Evolutionary conservation across 768 basidiomycete genomes (phyloP).

Genomic region (Cubamyces sp.): DNA sequence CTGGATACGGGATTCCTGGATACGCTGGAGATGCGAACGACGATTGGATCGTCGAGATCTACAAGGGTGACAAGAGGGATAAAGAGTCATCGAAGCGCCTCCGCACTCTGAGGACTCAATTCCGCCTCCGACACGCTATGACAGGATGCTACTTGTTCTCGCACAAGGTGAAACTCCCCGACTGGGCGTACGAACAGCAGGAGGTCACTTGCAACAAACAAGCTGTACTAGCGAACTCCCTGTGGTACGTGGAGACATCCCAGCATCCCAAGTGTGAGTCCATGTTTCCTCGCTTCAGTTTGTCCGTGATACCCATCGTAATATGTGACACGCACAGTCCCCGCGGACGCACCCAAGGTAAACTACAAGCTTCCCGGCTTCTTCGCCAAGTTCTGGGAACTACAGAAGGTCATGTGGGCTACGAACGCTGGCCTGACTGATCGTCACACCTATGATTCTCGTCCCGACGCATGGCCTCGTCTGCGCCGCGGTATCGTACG

Average conservation of each 20-base stretch:
- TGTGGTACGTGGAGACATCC: constrained; percentile 95
- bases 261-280: constrained; percentile 70
- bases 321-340: constrained; percentile 57
- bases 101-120: constrained; percentile 78
- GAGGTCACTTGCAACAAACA: constrained; percentile 99
- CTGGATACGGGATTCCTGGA: constrained; percentile 86
- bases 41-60: constrained; percentile 90
- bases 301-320: neutral
- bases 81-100: constrained; percentile 69
- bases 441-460: constrained; percentile 91
- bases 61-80: constrained; percentile 65
- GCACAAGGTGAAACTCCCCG: constrained; percentile 96
- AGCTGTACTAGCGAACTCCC: constrained; percentile 82
- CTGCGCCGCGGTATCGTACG: constrained; percentile 91
- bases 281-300: neutral
- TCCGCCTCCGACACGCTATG: constrained; percentile 81
- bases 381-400: constrained; percentile 86
- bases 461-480: constrained; percentile 91
- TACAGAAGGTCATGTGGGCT: constrained; percentile 95
- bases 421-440: constrained; percentile 97
- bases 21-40: constrained; percentile 92
- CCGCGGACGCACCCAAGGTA: constrained; percentile 71
- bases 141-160: constrained; percentile 97
- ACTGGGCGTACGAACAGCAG: constrained; percentile 98
- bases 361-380: constrained; percentile 94